Conservation (phyloP, 805 yeast genomes). For the Peterozyma xylosa region DNA sequence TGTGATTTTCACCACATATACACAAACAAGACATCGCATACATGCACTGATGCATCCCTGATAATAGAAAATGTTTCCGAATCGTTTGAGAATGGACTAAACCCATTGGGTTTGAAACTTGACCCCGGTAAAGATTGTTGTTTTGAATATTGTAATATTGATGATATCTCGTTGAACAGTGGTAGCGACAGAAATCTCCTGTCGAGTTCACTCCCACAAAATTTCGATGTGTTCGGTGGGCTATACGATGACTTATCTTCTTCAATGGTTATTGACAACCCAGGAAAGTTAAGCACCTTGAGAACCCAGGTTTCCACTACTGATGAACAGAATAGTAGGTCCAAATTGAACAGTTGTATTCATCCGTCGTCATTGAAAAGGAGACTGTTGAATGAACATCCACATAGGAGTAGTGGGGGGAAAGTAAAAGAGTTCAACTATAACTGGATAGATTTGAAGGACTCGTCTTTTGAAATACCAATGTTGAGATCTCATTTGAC, state of each 20-base stretch:
- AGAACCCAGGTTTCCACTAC: no score
- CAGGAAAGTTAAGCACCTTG: no score
- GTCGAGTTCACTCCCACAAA: no score
- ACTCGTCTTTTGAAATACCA: conserved; percentile 1
- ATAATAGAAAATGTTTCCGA: not conserved
- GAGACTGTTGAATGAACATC: no score
- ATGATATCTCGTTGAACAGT: conserved; percentile 7
- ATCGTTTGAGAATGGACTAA: not conserved
- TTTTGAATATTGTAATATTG: conserved; percentile 18
- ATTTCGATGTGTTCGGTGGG: no score
- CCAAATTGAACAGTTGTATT: no score
- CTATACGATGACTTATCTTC: no score
- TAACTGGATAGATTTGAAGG: conserved; percentile 8
- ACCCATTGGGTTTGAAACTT: not conserved
- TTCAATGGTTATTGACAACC: no score
- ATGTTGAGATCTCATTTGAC: not conserved
- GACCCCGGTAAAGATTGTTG: conserved; percentile 14
- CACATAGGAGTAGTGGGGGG: no score
- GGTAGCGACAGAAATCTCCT: no score
- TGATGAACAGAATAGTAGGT: no score
- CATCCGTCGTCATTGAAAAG: no score
- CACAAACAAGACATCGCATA: not conserved
- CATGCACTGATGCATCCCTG: not conserved
- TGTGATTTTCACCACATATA: not conserved
- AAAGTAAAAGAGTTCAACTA: conserved; percentile 3